Evolutionary conservation across 2,329 filamentous ascomycete species (phyloP).

Genomic region (Calonectria ilicicola): DNA sequence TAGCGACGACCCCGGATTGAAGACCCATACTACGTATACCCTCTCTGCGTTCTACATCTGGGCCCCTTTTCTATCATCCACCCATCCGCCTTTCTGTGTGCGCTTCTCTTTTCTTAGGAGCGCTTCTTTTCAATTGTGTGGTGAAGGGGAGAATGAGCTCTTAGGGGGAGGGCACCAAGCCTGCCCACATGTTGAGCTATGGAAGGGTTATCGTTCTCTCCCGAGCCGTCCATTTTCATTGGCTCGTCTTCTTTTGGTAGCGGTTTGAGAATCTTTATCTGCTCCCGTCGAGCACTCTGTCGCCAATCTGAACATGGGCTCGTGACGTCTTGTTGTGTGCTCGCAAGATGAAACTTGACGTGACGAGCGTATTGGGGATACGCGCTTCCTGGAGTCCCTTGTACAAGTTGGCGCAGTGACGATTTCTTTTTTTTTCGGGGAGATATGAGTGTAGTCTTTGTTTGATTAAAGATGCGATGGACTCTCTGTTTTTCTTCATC

Average conservation of each 20-base stretch:
- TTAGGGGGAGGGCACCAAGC: background rate
- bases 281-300: slow-evolving; percentile 17
- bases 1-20: slow-evolving; percentile 25
- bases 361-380: background rate
- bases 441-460: slow-evolving; percentile 1
- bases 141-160: background rate
- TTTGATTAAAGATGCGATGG: slow-evolving; percentile 21
- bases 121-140: background rate
- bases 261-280: slow-evolving; percentile 12
- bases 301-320: background rate
- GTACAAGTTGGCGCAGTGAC: background rate
- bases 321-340: background rate
- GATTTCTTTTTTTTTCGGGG: background rate
- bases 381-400: background rate
- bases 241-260: slow-evolving; percentile 10
- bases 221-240: background rate
- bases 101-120: background rate
- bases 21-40: slow-evolving; percentile 36
- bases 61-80: background rate
- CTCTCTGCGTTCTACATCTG: slow-evolving; percentile 25
- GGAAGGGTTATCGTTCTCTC: slow-evolving; percentile 2
- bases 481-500: slow-evolving; percentile 7
- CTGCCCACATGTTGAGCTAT: slow-evolving; percentile 12
- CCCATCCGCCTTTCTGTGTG: background rate
- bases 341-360: background rate